Conservation (phyloP, 164 flowering plant genomes). For the Aristolochia contorta region DNA sequence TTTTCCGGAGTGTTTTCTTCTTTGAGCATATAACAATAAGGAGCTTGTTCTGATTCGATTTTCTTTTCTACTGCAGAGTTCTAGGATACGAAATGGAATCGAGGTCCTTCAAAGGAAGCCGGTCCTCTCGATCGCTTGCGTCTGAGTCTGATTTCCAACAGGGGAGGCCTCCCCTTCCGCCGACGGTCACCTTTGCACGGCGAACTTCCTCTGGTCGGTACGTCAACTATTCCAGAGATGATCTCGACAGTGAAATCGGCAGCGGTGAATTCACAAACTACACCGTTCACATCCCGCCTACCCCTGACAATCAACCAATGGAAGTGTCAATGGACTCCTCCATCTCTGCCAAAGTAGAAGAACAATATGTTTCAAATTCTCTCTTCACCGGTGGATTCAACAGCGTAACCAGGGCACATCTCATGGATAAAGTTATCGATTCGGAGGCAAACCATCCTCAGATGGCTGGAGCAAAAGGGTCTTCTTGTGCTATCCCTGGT, state of each 20-base stretch:
- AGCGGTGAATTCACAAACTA: constrained; percentile 36
- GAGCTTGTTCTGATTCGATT: too few relatives aligned
- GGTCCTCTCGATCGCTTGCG: constrained; percentile 28
- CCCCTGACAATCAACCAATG: constrained; percentile 61
- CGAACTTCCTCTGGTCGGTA: constrained; percentile 53
- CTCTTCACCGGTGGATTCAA: constrained; percentile 60
- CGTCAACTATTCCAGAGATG: constrained; percentile 43
- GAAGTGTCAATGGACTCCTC: constrained; percentile 39
- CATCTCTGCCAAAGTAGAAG: constrained; percentile 47
- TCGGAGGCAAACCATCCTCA: constrained; percentile 56
- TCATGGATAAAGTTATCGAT: constrained; percentile 69
- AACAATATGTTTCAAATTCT: constrained; percentile 60
- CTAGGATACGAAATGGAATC: constrained; percentile 28
- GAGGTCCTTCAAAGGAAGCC: constrained; percentile 31
- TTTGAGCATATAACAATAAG: too few relatives aligned
- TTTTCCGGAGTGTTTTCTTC: too few relatives aligned
- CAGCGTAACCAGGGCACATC: constrained; percentile 50
- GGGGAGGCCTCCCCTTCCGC: constrained; percentile 19
- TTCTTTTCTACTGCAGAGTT: constrained; percentile 1
- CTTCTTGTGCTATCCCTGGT: constrained; percentile 43
- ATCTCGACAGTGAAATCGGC: constrained; percentile 40
- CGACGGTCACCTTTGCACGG: constrained; percentile 31
- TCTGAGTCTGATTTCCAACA: constrained; percentile 23
- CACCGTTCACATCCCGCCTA: constrained; percentile 55
- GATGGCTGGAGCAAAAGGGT: constrained; percentile 54